phyloP scores from a whole-genome alignment of 148 eudicot species.

The Spergularia marina region DNA sequence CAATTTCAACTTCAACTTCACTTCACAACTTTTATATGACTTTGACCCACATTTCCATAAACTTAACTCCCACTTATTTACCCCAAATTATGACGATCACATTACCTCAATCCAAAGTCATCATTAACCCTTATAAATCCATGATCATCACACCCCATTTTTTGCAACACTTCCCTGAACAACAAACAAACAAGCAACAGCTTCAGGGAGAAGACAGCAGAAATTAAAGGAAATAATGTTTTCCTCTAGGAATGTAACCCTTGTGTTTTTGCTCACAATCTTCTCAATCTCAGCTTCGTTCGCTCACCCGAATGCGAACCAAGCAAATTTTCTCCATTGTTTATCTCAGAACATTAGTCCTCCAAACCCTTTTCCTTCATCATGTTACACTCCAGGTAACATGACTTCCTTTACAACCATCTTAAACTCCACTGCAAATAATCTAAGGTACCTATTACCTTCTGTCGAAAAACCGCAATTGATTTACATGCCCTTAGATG shows the following conservation, averaged over 20 bases:
- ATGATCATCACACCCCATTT: conserved; percentile 7
- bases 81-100: conserved; percentile 27
- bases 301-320: conserved; percentile 17
- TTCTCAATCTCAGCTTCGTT: conserved; percentile 3
- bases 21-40: conserved; percentile 17
- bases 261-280: conserved; percentile 14
- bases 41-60: background rate
- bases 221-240: conserved; percentile 5
- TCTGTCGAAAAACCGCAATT: conserved; percentile 28
- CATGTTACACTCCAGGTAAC: conserved; percentile 30
- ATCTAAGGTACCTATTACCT: conserved; percentile 26
- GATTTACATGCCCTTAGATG: conserved; percentile 35
- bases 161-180: conserved; percentile 14
- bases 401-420: conserved; percentile 15
- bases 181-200: conserved; percentile 5
- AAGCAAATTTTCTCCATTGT: conserved; percentile 27
- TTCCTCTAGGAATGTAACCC: background rate
- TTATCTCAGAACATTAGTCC: conserved; percentile 18
- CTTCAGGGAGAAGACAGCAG: background rate
- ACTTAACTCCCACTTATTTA: conserved; percentile 2
- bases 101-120: conserved; percentile 34
- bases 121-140: conserved; percentile 29
- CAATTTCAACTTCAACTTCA: conserved; percentile 13
- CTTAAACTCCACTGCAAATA: conserved; percentile 32
- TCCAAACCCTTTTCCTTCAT: conserved; percentile 25